Conservation (phyloP, 257 asterid species). For the Anisodus acutangulus region DNA sequence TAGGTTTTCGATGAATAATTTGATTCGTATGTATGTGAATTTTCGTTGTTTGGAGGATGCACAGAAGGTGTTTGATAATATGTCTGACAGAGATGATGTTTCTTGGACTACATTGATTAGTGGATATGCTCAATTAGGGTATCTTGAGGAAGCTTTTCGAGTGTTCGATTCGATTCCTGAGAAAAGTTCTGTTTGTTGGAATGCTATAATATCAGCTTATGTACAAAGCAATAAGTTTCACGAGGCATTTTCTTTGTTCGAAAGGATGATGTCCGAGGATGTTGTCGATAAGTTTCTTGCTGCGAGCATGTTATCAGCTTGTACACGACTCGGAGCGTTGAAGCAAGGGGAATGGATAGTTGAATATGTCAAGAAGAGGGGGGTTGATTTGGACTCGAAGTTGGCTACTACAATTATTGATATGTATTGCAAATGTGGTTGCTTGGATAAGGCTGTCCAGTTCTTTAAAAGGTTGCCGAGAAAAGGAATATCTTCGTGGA, state of each 20-base stretch:
- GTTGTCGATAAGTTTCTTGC: slow-evolving; percentile 78
- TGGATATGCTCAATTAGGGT: slow-evolving; percentile 64
- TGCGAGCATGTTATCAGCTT: slow-evolving; percentile 82
- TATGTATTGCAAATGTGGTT: slow-evolving; percentile 88
- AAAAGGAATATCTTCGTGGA: slow-evolving; percentile 84
- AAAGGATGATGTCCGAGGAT: slow-evolving; percentile 55
- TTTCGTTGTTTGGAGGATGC: slow-evolving; percentile 64
- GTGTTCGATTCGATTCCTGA: slow-evolving; percentile 60
- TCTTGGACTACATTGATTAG: slow-evolving; percentile 90
- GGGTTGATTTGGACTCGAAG: slow-evolving; percentile 60
- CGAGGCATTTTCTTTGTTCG: slow-evolving; percentile 64
- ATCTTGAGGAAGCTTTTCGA: slow-evolving; percentile 54
- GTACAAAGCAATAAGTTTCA: slow-evolving; percentile 60
- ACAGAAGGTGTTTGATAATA: slow-evolving; percentile 56
- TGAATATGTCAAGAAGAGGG: slow-evolving; percentile 44
- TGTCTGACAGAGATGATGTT: slow-evolving; percentile 60
- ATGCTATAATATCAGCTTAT: slow-evolving; percentile 74
- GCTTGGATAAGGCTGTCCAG: slow-evolving; percentile 65
- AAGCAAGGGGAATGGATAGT: slow-evolving; percentile 76
- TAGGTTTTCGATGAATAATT: slow-evolving; percentile 70
- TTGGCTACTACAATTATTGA: slow-evolving; percentile 65
- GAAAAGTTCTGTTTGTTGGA: slow-evolving; percentile 62
- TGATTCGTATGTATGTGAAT: slow-evolving; percentile 77
- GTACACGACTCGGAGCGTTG: slow-evolving; percentile 73
- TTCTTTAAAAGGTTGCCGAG: slow-evolving; percentile 52